Evolutionary conservation across 371 early-diverging fungal genomes (phyloP).

Genomic region (Syncephalis plumigaleata): DNA sequence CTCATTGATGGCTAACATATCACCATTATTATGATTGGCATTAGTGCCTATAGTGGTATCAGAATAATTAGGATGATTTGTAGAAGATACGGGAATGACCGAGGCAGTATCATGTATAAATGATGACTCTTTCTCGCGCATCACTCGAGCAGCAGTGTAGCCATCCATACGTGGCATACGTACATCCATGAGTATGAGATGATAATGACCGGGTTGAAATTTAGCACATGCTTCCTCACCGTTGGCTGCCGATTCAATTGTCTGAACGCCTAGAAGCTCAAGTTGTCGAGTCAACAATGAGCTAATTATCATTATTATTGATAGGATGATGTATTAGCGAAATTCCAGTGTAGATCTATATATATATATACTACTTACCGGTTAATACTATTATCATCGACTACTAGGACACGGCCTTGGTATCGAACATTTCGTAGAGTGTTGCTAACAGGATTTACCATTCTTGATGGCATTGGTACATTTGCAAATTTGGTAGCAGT

Average conservation of each 20-base stretch:
- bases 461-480: no score
- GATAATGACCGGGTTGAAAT: slow-evolving; percentile 31
- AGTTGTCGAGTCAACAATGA: neutral
- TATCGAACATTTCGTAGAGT: slow-evolving; percentile 8
- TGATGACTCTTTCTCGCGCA: slow-evolving; percentile 33
- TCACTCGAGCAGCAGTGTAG: slow-evolving; percentile 51
- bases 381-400: slow-evolving; percentile 34
- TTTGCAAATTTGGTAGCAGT: no score
- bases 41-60: no score
- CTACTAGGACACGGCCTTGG: slow-evolving; percentile 18
- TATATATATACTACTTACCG: neutral
- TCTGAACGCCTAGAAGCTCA: neutral
- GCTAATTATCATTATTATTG: neutral
- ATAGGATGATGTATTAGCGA: neutral
- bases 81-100: no score
- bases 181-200: slow-evolving; percentile 69
- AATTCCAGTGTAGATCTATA: neutral
- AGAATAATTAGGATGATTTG: no score
- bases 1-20: no score
- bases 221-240: slow-evolving; percentile 54
- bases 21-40: no score
- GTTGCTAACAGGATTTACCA: neutral
- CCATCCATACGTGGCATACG: slow-evolving; percentile 68
- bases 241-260: slow-evolving; percentile 16
- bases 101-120: no score